Conservation (phyloP, 495 filamentous ascomycete genomes). For the Polyplosphaeria fusca region DNA sequence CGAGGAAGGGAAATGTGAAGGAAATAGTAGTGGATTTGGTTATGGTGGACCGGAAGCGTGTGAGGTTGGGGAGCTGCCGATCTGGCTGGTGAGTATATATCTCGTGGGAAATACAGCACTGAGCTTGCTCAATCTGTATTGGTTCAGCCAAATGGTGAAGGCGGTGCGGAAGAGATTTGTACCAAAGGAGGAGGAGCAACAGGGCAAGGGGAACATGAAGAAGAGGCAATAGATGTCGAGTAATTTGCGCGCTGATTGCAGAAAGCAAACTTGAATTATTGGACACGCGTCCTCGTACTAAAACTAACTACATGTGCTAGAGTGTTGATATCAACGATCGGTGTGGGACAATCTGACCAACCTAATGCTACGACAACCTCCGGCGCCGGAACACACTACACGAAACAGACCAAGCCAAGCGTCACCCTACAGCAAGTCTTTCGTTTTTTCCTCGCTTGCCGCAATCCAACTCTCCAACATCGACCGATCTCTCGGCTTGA, state of each 20-base stretch:
- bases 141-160: constrained; percentile 95
- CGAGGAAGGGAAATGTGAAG: constrained; percentile 10
- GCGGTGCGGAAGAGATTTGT: constrained; percentile 83
- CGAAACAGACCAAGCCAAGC: too few relatives aligned
- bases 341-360: too few relatives aligned
- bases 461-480: constrained; percentile 50
- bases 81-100: constrained; percentile 77
- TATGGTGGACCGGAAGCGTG: neutral
- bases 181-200: neutral
- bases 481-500: constrained; percentile 47
- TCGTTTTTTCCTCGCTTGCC: constrained; percentile 54
- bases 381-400: too few relatives aligned
- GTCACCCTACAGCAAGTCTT: constrained; percentile 44
- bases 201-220: constrained; percentile 2
- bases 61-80: constrained; percentile 51
- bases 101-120: constrained; percentile 72
- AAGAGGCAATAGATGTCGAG: neutral
- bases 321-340: too few relatives aligned
- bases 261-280: too few relatives aligned
- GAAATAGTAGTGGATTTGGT: neutral
- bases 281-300: too few relatives aligned
- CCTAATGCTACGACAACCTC: too few relatives aligned
- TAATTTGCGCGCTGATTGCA: too few relatives aligned
- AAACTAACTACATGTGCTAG: too few relatives aligned
- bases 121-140: constrained; percentile 86